Evolutionary conservation across 805 yeast species (phyloP), one percentile per base, ranked within the genome.

Genomic region (Candida ficus): DNA sequence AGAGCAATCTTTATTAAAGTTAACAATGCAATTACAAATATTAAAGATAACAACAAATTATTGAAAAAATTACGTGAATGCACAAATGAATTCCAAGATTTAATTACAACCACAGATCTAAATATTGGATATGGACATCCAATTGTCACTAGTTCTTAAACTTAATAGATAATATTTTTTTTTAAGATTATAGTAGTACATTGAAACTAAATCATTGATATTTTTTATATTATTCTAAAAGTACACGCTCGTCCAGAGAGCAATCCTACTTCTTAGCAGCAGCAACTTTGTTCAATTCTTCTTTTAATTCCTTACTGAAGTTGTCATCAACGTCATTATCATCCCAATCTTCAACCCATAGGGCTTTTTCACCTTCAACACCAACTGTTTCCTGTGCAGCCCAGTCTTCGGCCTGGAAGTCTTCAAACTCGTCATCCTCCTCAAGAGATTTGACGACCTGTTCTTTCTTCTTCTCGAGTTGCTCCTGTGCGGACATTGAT

Each of bases 321-420:
- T 87, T 88, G 56, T 90, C 97, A 45, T 86, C 93, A 44, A 82
- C 85, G 55, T 90, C 96, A 47, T 89, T 95, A 60, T 91, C 95
- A 51, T 85, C 97, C 99, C 99, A 91, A 60, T 88, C 91, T 63
- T 90, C 96, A 52, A 90, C 96, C 97, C 98, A 90, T 38, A 90
- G 75, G 46, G 78, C 73, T 52, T 76, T 63, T 61, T 75, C 73
- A 49, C 75, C 69, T 50, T 70, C 66, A 28, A 72, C 58, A 45
- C 73, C 71, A 48, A 77, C 60, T 42, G 81, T 62, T 53, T 80
- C 71, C 42, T 71, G 61, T 28, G 70, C 73, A n/a, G 75, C 63
- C 96, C 96, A 89, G 52, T 83, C 80, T 57, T 89, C 96, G 41
- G 78, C 88, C 13, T 95, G 96, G 68, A 91, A 91, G 60, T 91